A percentile compares a stretch with the other conserved stretches of the same genome.
Conservation (phyloP, 352 stramenopile genomes). For the Phytopythium mirpurense region DNA sequence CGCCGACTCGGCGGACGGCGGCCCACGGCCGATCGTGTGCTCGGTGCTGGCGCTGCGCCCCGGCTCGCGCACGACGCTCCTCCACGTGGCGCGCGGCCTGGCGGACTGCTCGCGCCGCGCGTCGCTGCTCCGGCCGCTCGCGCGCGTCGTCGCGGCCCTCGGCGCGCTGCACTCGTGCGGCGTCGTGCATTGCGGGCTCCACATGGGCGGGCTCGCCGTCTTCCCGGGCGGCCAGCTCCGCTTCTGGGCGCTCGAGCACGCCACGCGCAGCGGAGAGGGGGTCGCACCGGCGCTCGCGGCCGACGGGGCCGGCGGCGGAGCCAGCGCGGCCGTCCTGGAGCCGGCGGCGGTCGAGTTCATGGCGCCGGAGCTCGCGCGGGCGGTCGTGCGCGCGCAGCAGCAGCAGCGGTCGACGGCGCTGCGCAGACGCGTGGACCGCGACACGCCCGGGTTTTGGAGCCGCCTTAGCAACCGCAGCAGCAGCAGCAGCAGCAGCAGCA, state of each 20-base stretch:
- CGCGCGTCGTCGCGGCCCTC: constrained; percentile 28
- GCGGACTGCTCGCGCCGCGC: constrained; percentile 24
- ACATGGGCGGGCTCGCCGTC: constrained; percentile 33
- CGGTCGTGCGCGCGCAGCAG: constrained; percentile 2
- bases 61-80: constrained; percentile 31
- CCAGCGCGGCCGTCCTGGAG: constrained; percentile 2
- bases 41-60: constrained; percentile 39
- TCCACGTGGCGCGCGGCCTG: constrained; percentile 25
- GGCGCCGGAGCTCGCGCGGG: constrained; percentile 39
- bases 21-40: background rate
- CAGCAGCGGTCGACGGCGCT: background rate
- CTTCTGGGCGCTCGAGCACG: constrained; percentile 47
- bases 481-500: background rate
- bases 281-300: constrained; percentile 7
- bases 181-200: constrained; percentile 49
- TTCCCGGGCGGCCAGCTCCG: constrained; percentile 33
- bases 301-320: background rate
- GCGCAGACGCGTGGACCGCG: background rate
- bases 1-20: too few relatives aligned
- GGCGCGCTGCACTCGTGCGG: constrained; percentile 37
- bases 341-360: constrained; percentile 25
- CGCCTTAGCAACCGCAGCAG: background rate
- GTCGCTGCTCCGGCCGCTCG: constrained; percentile 28
- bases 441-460: too few relatives aligned
- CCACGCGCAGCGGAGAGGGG: constrained; percentile 22